Percentiles rank a stretch among this genome's conserved stretches.
These are phyloP conservation scores for Neurospora cerealis DNA, from an alignment of 495 filamentous ascomycete genomes.

Conservation along the genomic window DNA sequence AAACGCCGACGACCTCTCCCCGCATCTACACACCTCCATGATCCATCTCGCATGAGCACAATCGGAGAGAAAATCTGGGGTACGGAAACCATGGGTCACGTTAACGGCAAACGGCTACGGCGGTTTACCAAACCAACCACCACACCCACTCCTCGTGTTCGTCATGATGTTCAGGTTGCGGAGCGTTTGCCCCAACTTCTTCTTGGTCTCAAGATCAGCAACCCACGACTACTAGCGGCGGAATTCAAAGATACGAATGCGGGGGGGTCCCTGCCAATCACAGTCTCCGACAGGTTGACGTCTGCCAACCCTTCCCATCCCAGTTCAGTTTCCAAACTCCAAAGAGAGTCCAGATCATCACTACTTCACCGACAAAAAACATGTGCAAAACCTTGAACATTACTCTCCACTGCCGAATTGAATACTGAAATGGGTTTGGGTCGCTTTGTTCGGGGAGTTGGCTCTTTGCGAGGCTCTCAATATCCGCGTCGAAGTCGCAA, in stretches of 20 bases:
- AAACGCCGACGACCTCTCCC: background rate
- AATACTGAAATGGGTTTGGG: background rate
- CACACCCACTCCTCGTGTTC: background rate
- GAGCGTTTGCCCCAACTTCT: too few relatives aligned
- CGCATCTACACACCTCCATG: background rate
- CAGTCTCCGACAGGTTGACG: background rate
- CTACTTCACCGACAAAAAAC: background rate
- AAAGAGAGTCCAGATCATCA: background rate
- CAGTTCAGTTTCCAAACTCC: too few relatives aligned
- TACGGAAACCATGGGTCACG: background rate
- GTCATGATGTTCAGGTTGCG: background rate
- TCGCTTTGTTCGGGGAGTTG: background rate
- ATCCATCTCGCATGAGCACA: background rate
- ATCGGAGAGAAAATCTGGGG: background rate
- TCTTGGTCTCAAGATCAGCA: background rate
- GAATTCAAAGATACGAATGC: background rate
- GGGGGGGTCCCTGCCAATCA: background rate
- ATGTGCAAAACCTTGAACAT: background rate
- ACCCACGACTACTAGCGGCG: background rate
- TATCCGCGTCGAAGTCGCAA: background rate
- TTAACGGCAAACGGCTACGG: background rate
- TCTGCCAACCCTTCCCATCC: background rate
- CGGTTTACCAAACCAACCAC: background rate
- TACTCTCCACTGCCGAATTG: background rate
- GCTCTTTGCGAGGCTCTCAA: background rate